These are phyloP conservation scores for Schwanniomyces pseudopolymorphus DNA, from an alignment of 805 yeast species.

Conservation along the genomic window DNA sequence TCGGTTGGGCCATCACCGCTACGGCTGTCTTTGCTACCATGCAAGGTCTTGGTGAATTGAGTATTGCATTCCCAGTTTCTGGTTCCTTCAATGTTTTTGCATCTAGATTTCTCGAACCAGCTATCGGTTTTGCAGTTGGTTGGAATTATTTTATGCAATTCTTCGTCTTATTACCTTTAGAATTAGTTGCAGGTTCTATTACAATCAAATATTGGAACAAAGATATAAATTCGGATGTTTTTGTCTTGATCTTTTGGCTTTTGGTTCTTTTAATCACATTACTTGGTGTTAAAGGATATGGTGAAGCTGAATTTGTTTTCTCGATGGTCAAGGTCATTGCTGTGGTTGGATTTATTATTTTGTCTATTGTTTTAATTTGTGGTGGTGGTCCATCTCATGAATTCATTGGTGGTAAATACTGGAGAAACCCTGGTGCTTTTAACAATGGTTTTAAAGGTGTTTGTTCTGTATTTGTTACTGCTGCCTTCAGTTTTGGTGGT, in stretches of 20 bases:
- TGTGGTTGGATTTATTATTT: conserved; percentile 4
- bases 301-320: conserved; percentile 10
- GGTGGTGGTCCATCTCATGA: conserved; percentile 9
- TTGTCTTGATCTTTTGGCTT: conserved; percentile 7
- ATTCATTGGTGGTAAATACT: conserved; percentile 7
- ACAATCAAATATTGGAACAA: conserved; percentile 9
- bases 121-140: conserved; percentile 52
- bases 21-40: conserved; percentile 54
- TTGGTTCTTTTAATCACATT: conserved; percentile 2
- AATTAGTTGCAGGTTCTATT: conserved; percentile 3
- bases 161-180: conserved; percentile 4
- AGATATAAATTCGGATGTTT: conserved; percentile 8
- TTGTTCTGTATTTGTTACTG: conserved; percentile 36
- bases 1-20: conserved; percentile 55
- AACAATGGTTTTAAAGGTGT: conserved; percentile 32
- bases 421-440: conserved; percentile 18
- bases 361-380: conserved; percentile 24
- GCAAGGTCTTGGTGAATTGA: conserved; percentile 55
- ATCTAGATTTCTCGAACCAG: conserved; percentile 57
- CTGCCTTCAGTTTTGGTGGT: conserved; percentile 30
- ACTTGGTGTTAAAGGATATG: conserved; percentile 8
- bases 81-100: conserved; percentile 65
- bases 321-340: conserved; percentile 5
- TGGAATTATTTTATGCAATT: conserved; percentile 25
- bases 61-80: conserved; percentile 59